Percentiles rank a stretch among this genome's conserved stretches.
Conservation (phyloP, 495 filamentous ascomycete genomes). For the Trichodelitschia bisporula region DNA sequence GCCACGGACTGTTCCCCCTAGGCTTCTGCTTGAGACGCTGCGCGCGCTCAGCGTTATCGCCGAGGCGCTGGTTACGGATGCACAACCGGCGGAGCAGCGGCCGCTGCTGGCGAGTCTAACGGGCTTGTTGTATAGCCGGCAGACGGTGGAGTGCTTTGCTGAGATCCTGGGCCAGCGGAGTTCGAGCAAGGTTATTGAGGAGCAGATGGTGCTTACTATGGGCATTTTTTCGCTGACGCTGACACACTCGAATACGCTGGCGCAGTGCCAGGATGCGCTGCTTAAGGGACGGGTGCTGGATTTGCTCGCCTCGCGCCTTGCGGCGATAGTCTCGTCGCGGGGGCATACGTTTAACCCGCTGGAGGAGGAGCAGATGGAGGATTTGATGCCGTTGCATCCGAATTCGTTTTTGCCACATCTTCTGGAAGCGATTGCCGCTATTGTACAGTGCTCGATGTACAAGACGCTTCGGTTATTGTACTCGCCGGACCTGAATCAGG, state of each 20-base stretch:
- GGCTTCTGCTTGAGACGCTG: constrained; percentile 46
- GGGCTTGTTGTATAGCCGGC: too few species aligned
- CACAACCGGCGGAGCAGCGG: too few species aligned
- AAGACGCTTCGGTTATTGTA: constrained; percentile 54
- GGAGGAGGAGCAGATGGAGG: constrained; percentile 18
- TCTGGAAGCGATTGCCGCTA: constrained; percentile 56
- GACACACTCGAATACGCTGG: neutral
- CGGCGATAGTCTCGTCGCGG: constrained; percentile 41
- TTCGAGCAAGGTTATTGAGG: constrained; percentile 22
- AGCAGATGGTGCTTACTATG: constrained; percentile 43
- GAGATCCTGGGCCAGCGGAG: constrained; percentile 36
- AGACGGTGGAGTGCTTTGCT: too few species aligned
- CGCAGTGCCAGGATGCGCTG: constrained; percentile 25
- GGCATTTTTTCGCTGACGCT: constrained; percentile 27
- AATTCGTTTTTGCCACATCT: constrained; percentile 38
- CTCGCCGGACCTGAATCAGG: constrained; percentile 40
- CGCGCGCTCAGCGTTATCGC: constrained; percentile 48
- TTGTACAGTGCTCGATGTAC: constrained; percentile 57
- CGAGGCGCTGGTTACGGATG: too few species aligned
- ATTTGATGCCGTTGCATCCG: constrained; percentile 30
- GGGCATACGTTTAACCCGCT: constrained; percentile 32
- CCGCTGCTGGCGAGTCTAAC: constrained; percentile 26
- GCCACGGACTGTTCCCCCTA: constrained; percentile 34
- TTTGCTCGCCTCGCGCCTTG: constrained; percentile 50
- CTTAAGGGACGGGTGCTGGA: constrained; percentile 54